Evolutionary conservation across 2,329 filamentous ascomycete species (phyloP).

Genomic region (Fusarium sarcochroum): DNA sequence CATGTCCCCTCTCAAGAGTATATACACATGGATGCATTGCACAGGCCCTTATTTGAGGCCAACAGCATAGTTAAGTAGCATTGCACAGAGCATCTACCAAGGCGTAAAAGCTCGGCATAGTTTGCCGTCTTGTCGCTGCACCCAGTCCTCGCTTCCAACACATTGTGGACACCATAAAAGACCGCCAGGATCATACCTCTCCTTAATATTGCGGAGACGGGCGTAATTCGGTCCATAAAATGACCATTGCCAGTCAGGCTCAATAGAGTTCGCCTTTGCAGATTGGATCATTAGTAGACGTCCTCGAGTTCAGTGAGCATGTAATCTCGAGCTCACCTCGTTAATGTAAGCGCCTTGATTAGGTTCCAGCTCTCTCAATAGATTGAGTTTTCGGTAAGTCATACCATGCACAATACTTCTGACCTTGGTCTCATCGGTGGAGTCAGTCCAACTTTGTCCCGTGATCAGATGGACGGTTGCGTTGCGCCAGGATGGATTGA

Average conservation of each 20-base stretch:
- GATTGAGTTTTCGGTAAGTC: background rate
- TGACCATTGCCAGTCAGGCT: slow-evolving; percentile 8
- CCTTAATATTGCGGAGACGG: background rate
- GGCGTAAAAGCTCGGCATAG: background rate
- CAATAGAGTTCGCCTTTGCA: background rate
- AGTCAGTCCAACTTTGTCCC: background rate
- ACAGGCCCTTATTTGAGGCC: too few species aligned
- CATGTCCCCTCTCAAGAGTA: too few species aligned
- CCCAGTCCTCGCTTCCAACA: slow-evolving; percentile 14
- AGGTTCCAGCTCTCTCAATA: background rate
- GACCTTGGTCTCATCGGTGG: background rate
- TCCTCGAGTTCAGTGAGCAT: rapidly evolving
- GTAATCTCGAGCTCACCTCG: background rate
- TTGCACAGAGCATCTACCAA: slow-evolving; percentile 1
- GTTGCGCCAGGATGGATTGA: slow-evolving; percentile 4
- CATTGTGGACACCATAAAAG: slow-evolving; percentile 10
- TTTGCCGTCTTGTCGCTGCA: background rate
- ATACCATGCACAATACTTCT: background rate
- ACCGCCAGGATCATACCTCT: background rate
- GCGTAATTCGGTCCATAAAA: slow-evolving; percentile 3
- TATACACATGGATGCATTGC: too few species aligned
- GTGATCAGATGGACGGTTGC: background rate
- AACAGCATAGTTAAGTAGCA: too few species aligned
- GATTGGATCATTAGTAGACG: background rate
- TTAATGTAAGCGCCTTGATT: background rate